Evolutionary conservation across 2,329 filamentous ascomycete genomes (phyloP), one percentile per base, ranked within the genome.

Genomic region (Colletotrichum navitas): DNA sequence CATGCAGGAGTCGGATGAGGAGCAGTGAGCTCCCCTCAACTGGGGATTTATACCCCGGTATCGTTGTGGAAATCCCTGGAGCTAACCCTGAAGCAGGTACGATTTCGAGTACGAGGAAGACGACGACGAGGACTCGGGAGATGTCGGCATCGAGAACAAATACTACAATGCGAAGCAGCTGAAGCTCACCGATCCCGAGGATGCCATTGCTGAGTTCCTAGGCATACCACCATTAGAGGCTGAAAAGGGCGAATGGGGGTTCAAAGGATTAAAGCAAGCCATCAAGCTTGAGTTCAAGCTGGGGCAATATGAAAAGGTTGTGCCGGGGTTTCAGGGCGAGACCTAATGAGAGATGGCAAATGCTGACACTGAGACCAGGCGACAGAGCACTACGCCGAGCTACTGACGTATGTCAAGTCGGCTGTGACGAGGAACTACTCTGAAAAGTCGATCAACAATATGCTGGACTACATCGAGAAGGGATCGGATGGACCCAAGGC

Each of bases 121-220:
- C 75, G 94, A 97, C 68, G 94, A 96, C 60, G 93, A 97, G 54
- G 92, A 97, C 69, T 90, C 89, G 41, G 94, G 92, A 69, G 94
- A 98, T 80, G 93, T 98, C 77, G 94, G 95, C 76, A 97, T 98
- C 80, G 96, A 99, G 81, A 99, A 99, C 86, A 98, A 97, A 84
- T 99, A 99, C 86, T 99, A 98, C 88, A 98, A 98, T 83, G 96
- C 96, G 54, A 99, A 99, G 84, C 95, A 98, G 84, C 91, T 97
- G 80, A 99, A 98, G 85, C 86, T 87, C 54, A 91, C 92, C 74
- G 94, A 95, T 69, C 94, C 95, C 0, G 90, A 96, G 78, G 94
- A 94, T 76, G 96, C 96, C 2, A 93, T 99, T 67, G 90, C 91
- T 45, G 95, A 98, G 80, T 99, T 99, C 78, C 85, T 98, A n/a